Conservation (phyloP, 192 early-diverging fungal genomes). For the Coemansia sp. region DNA sequence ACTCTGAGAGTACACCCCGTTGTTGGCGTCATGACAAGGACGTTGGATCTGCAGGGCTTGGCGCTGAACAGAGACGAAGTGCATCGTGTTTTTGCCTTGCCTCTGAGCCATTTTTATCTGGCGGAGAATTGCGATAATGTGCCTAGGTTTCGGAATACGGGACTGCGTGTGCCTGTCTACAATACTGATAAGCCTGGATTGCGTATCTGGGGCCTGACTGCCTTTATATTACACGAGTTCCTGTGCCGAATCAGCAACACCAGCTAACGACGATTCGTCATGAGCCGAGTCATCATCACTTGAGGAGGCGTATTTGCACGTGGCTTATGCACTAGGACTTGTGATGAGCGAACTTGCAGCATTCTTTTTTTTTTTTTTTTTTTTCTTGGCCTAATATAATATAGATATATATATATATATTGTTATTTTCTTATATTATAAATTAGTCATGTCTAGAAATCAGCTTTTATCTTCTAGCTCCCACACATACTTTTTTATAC, state of each 20-base stretch:
- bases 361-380: neutral
- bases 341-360: no score
- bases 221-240: conserved; percentile 69
- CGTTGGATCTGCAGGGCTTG: conserved; percentile 49
- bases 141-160: conserved; percentile 55
- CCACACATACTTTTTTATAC: no score
- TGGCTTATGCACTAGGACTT: no score
- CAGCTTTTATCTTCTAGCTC: no score
- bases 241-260: conserved; percentile 24
- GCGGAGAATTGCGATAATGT: conserved; percentile 38
- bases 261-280: conserved; percentile 8
- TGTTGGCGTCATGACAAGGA: conserved; percentile 59
- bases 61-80: conserved; percentile 70
- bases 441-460: neutral
- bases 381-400: conserved; percentile 1
- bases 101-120: conserved; percentile 63
- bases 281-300: no score
- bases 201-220: conserved; percentile 80
- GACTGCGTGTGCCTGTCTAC: conserved; percentile 64
- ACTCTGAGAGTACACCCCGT: conserved; percentile 65
- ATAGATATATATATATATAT: neutral
- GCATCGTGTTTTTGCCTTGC: conserved; percentile 65
- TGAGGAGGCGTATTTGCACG: no score
- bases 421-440: conserved; percentile 13
- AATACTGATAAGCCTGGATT: conserved; percentile 54